Base-by-base conservation (phyloP, 306 rosid genomes). In the Purshia tridentata region DNA sequence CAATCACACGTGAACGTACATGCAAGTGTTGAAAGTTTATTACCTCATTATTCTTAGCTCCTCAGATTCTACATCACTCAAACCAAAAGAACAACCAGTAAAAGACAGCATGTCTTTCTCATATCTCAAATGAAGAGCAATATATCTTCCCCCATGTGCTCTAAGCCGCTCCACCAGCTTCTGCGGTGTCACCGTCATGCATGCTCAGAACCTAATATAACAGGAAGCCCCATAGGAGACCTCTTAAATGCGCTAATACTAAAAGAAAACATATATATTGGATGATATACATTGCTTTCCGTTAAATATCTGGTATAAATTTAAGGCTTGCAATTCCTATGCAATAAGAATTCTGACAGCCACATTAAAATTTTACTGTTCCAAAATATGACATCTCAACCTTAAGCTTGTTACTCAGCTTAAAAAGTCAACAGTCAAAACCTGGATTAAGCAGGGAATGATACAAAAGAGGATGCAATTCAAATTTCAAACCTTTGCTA, bases 71-170 rank as follows among this genome's bases (percentile, higher is more conserved):
- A 67, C 78, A 78, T 85, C 78, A 46, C 86, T 90, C 84, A 92
- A 83, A 70, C 98, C 97, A 81, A 85, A 87, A 39, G 91, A 81
- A 78, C 98, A 92, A 41, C 98, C 98, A 9, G 98, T 92, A 80
- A 90, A 92, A 76, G 98, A 82, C 76, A 92, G 83, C 98, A 90
- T 92, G 84, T 92, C 98, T 84, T 90, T 90, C 88, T 92, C 98
- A 71, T 87, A 92, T 87, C 97, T 87, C 82, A 92, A 84, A 83
- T 92, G 98, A 76, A 92, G 98, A 70, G 97, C 93, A 71, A 92
- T 92, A 78, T 92, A 92, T 86, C 88, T 88, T 80, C 81, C 89
- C 63, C 97, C 90, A 6, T 67, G 89, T 76, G 91, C 79, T 82
- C 89, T 89, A 80, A 92, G 88, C 59, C 97, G 97, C 84, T 92